Percentiles rank a stretch among this genome's conserved stretches.
These are phyloP conservation scores for Triticum dicoccoides DNA, from an alignment of 176 grass and related monocot genomes.

Conservation along the genomic window DNA sequence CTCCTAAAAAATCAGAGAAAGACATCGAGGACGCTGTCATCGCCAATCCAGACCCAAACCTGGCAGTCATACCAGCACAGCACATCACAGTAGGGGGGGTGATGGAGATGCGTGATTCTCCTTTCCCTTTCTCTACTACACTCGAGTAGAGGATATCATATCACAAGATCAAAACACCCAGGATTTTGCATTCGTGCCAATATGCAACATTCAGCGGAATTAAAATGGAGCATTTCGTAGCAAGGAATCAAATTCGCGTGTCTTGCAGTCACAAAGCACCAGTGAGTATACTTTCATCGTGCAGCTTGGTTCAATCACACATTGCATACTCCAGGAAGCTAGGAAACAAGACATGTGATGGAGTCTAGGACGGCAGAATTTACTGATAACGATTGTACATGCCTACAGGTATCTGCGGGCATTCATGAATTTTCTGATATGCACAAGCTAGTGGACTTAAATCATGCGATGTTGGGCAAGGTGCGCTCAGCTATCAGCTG, in stretches of 20 bases:
- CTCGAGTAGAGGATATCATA: background rate
- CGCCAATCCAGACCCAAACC: no score
- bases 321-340: background rate
- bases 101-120: background rate
- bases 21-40: no score
- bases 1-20: no score
- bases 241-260: background rate
- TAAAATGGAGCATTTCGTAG: background rate
- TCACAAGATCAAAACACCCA: background rate
- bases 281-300: background rate
- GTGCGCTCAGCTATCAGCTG: constrained; percentile 36
- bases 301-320: background rate
- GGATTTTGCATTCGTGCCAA: background rate
- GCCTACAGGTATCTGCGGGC: background rate
- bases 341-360: background rate
- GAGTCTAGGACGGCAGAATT: background rate
- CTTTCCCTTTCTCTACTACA: background rate
- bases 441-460: constrained; percentile 25
- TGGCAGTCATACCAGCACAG: background rate
- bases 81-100: background rate
- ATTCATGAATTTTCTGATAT: constrained; percentile 18
- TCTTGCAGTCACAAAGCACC: background rate
- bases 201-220: background rate
- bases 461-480: background rate
- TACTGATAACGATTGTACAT: background rate